Evolutionary conservation across 2,329 filamentous ascomycete species (phyloP).

Genomic region (Calonectria pseudoreteaudii): DNA sequence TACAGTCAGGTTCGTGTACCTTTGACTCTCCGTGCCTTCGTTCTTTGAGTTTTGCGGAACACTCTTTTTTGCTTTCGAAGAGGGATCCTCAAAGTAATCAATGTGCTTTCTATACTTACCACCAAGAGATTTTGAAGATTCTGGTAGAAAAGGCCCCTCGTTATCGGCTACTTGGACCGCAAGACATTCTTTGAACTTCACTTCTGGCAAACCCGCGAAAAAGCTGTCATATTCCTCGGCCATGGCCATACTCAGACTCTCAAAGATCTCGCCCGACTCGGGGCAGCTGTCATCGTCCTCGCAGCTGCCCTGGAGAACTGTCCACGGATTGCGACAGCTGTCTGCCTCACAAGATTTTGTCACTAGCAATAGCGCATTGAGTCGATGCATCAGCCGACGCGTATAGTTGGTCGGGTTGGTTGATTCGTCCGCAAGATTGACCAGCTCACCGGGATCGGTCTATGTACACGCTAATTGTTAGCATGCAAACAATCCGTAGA

Average conservation of each 20-base stretch:
- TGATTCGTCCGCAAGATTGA: conserved; percentile 9
- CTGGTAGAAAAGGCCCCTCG: conserved; percentile 19
- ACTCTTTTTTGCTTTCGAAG: not conserved
- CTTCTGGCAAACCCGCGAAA: conserved; percentile 15
- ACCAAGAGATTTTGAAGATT: conserved; percentile 4
- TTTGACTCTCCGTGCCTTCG: not conserved
- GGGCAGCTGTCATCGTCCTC: not conserved
- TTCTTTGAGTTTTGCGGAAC: not conserved
- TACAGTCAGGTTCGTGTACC: not conserved
- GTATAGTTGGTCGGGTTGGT: conserved; percentile 18
- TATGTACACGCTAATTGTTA: not conserved
- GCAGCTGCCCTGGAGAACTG: conserved; percentile 31
- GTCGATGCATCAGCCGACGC: conserved; percentile 53
- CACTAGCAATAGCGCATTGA: conserved; percentile 69
- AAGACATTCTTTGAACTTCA: conserved; percentile 23
- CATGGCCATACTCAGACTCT: conserved; percentile 13
- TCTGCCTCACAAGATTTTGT: conserved; percentile 68
- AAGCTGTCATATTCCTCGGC: conserved; percentile 16
- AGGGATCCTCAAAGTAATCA: conserved; percentile 3
- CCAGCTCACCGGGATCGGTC: conserved; percentile 18
- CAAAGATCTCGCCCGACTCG: conserved; percentile 6
- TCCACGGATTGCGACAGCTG: conserved; percentile 66
- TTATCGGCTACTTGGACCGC: conserved; percentile 12
- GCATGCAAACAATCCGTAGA: not conserved
- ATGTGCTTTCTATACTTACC: not conserved